Conservation (phyloP, 2,329 filamentous ascomycete genomes). For the Aspergillus ruber region DNA sequence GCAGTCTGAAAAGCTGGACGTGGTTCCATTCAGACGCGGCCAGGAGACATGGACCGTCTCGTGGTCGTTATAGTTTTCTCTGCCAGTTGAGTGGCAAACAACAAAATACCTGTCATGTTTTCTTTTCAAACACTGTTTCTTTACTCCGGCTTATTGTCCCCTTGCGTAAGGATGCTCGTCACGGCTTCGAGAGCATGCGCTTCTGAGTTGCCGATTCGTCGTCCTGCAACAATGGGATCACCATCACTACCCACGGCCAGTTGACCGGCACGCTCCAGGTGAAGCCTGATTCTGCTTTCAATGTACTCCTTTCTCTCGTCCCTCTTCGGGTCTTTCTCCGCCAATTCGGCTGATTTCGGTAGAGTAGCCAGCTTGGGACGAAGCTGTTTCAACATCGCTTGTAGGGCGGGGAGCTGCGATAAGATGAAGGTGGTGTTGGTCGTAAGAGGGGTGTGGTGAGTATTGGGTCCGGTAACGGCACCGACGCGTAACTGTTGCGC, state of each 20-base stretch:
- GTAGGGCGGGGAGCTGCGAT: constrained; percentile 74
- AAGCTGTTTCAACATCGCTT: constrained; percentile 61
- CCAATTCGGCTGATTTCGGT: constrained; percentile 27
- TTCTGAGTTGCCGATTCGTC: constrained; percentile 34
- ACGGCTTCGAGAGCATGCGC: constrained; percentile 37
- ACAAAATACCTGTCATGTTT: not conserved
- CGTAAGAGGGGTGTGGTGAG: constrained; percentile 34
- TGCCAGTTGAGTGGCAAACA: constrained; percentile 3
- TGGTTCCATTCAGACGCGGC: constrained; percentile 60
- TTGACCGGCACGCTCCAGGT: constrained; percentile 57
- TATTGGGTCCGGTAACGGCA: constrained; percentile 27
- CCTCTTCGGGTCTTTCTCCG: constrained; percentile 50
- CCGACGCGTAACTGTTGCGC: constrained; percentile 43
- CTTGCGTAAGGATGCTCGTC: constrained; percentile 29
- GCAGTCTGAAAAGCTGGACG: constrained; percentile 51
- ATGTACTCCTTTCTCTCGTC: constrained; percentile 75
- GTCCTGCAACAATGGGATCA: constrained; percentile 30
- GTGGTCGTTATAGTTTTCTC: constrained; percentile 21
- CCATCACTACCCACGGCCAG: constrained; percentile 28
- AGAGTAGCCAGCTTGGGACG: constrained; percentile 55
- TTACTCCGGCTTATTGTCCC: constrained; percentile 9
- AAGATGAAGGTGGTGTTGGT: constrained; percentile 62
- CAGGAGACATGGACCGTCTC: constrained; percentile 44
- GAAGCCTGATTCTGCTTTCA: constrained; percentile 68
- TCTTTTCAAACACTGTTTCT: not conserved